phyloP scores from a whole-genome alignment of 2,329 filamentous ascomycete genomes.

The Zarea fungicola region DNA sequence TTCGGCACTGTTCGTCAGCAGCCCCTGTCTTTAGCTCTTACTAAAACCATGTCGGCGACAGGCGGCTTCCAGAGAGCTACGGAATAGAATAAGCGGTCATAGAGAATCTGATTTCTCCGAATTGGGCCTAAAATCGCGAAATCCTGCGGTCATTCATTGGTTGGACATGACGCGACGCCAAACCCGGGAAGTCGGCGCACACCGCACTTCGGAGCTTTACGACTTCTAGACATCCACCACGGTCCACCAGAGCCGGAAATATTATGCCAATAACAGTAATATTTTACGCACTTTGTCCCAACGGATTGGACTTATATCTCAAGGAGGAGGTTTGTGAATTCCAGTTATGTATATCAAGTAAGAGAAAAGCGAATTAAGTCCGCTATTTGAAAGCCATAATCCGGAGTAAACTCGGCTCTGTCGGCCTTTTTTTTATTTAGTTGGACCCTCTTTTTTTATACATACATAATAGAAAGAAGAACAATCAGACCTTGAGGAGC shows the following conservation, averaged over 20 bases:
- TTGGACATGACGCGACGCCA: not conserved
- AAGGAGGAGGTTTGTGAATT: no score
- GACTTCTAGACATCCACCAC: not conserved
- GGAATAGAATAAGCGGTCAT: no score
- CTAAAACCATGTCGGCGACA: not conserved
- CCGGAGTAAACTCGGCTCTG: no score
- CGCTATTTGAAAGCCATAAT: no score
- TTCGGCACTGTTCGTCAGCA: conserved; percentile 7
- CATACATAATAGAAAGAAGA: no score
- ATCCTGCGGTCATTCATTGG: not conserved
- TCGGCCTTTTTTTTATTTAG: not conserved
- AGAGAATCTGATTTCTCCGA: not conserved
- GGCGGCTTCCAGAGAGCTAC: conserved; percentile 5
- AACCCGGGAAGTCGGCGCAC: conserved; percentile 5
- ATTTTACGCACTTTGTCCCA: not conserved
- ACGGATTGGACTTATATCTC: no score
- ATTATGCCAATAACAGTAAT: conserved; percentile 9
- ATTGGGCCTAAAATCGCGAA: not conserved
- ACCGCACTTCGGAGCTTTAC: conserved; percentile 7
- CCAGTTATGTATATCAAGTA: no score
- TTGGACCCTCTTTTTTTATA: no score
- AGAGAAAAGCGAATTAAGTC: no score
- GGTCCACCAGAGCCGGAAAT: conserved; percentile 3
- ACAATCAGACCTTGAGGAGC: conserved; percentile 25
- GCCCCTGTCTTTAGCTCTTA: conserved; percentile 7